phyloP scores from a whole-genome alignment of 805 yeast species.

The Schwanniomyces vanrijiae region DNA sequence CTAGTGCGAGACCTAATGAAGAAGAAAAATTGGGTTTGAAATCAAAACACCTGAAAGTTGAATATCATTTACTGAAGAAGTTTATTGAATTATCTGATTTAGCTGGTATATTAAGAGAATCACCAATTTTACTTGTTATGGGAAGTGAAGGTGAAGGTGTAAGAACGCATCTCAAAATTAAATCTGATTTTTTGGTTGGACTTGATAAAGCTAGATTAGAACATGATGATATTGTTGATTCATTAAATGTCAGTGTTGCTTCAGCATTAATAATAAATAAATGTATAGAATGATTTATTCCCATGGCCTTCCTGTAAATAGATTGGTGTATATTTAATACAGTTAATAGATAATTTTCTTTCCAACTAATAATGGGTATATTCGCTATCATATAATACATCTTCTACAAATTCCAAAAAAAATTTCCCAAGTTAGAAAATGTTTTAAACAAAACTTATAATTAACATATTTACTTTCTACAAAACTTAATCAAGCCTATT shows the following conservation, averaged over 20 bases:
- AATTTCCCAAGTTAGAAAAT: no score
- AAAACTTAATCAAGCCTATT: background rate
- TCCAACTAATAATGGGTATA: no score
- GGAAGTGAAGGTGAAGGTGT: slow-evolving; percentile 90
- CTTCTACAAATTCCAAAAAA: no score
- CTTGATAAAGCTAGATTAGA: slow-evolving; percentile 32
- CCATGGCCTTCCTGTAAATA: background rate
- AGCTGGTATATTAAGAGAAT: slow-evolving; percentile 36
- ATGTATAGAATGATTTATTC: slow-evolving; percentile 3
- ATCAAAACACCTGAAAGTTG: slow-evolving; percentile 26
- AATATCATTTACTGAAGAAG: slow-evolving; percentile 30
- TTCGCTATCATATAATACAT: no score
- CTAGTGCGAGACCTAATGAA: slow-evolving; percentile 42
- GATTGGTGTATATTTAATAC: background rate
- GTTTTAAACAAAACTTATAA: no score
- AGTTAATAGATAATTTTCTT: no score
- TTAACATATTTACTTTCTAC: no score
- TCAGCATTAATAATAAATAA: slow-evolving; percentile 60
- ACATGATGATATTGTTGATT: slow-evolving; percentile 53
- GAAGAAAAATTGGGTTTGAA: slow-evolving; percentile 18
- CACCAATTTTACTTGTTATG: slow-evolving; percentile 70
- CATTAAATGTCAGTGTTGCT: slow-evolving; percentile 89
- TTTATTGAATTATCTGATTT: slow-evolving; percentile 44
- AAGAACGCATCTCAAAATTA: slow-evolving; percentile 59
- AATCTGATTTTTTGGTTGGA: slow-evolving; percentile 54